Percentiles rank a stretch among this genome's conserved stretches.
phyloP scores from a whole-genome alignment of 2,329 filamentous ascomycete species.

The Colletotrichum sp. region DNA sequence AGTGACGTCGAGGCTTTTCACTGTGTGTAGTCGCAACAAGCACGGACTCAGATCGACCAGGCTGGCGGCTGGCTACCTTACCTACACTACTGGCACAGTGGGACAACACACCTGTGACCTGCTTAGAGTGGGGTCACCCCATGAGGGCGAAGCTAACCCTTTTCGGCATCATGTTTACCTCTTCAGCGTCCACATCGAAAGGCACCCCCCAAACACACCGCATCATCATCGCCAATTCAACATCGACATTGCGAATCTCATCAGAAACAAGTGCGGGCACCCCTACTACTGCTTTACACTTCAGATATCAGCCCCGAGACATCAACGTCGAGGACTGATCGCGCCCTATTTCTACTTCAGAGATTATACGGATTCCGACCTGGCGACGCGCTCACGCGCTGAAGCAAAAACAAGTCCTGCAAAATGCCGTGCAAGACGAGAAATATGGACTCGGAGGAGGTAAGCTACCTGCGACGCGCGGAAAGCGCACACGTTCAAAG shows the following conservation, averaged over 20 bases:
- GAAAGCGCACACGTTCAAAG: background rate
- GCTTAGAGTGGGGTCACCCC: background rate
- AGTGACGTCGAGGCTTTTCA: background rate
- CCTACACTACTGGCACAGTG: background rate
- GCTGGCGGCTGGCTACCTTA: background rate
- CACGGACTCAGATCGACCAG: background rate
- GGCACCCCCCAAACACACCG: slow-evolving; percentile 5
- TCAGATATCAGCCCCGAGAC: background rate
- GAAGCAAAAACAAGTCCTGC: background rate
- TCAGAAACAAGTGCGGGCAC: background rate
- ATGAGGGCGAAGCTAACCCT: background rate
- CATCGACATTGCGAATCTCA: background rate
- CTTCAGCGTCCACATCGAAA: background rate
- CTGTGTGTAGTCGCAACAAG: background rate
- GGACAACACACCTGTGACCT: background rate
- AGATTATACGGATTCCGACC: background rate
- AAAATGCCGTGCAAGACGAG: slow-evolving; percentile 20
- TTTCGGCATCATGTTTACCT: slow-evolving; percentile 36
- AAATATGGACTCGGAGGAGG: slow-evolving; percentile 20
- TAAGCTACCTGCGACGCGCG: background rate
- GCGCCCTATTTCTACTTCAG: background rate
- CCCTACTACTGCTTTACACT: background rate
- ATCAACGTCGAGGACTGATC: background rate
- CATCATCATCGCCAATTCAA: background rate
- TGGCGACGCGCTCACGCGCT: slow-evolving; percentile 7